Percentiles rank a stretch among this genome's conserved stretches.
phyloP scores from a whole-genome alignment of 129 eudicot genomes.

The Tanacetum coccineum region DNA sequence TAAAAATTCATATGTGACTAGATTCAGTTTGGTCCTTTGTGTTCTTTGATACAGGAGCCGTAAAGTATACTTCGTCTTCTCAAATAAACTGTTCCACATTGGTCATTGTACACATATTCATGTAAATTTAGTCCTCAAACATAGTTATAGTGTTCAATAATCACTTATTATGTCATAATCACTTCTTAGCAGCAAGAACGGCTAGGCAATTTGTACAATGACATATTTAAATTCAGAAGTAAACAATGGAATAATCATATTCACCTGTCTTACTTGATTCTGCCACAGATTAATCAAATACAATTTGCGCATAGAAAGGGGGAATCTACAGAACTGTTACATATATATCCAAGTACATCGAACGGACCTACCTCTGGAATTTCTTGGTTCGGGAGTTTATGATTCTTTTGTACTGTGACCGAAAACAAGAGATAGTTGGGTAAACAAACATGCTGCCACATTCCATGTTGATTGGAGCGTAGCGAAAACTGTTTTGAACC shows the following conservation, averaged over 20 bases:
- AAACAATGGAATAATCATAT: not conserved
- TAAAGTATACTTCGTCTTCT: no score
- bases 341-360: conserved; percentile 25
- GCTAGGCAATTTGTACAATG: no score
- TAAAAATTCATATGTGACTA: no score
- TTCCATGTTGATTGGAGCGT: conserved; percentile 24
- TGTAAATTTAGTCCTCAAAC: no score
- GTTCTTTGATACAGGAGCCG: no score
- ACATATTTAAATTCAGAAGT: no score
- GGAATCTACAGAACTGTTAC: conserved; percentile 27
- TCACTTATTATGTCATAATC: no score
- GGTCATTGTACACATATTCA: no score
- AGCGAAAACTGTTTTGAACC: conserved; percentile 9
- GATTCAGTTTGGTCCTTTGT: no score
- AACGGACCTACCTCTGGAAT: conserved; percentile 24
- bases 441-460: conserved; percentile 24
- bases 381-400: conserved; percentile 24
- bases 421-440: conserved; percentile 16
- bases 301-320: conserved; percentile 12
- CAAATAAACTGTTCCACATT: no score
- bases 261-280: conserved; percentile 21
- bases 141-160: no score
- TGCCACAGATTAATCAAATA: conserved; percentile 20
- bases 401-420: conserved; percentile 16
- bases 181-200: no score